A percentile compares a stretch with the other conserved stretches of the same genome.
These are phyloP conservation scores for Acacia pycnantha DNA, from an alignment of 331 rosid genomes.

Conservation along the genomic window DNA sequence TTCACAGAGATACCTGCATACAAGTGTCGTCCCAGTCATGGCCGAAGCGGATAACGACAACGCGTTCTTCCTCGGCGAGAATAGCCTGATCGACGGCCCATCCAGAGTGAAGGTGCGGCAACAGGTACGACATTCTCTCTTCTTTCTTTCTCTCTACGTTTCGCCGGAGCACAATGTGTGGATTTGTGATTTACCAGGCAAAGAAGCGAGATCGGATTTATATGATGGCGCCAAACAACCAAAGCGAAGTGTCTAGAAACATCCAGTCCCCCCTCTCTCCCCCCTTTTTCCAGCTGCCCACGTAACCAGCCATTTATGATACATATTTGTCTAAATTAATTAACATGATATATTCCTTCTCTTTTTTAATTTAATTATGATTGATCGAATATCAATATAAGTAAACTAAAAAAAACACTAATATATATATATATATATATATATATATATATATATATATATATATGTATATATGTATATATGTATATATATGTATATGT, in stretches of 20 bases:
- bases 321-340: too few relatives aligned
- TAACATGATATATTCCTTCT: too few relatives aligned
- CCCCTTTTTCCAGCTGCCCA: too few relatives aligned
- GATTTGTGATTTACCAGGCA: not conserved
- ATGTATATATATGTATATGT: too few relatives aligned
- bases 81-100: conserved; percentile 79
- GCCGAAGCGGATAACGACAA: conserved; percentile 57
- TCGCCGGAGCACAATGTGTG: not conserved
- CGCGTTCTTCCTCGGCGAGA: conserved; percentile 63
- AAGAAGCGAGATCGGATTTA: not conserved
- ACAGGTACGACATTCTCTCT: conserved; percentile 54
- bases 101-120: conserved; percentile 70
- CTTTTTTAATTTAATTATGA: too few relatives aligned
- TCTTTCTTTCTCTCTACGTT: not conserved
- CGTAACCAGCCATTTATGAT: too few relatives aligned
- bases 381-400: too few relatives aligned
- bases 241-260: not conserved
- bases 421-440: too few relatives aligned
- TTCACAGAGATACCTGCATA: conserved; percentile 52
- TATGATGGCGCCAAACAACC: not conserved
- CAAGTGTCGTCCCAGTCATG: conserved; percentile 76
- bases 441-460: too few relatives aligned
- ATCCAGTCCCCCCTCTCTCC: not conserved
- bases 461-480: too few relatives aligned
- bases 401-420: too few relatives aligned